Conservation (phyloP, 257 asterid species). For the Solanum habrochaites region DNA sequence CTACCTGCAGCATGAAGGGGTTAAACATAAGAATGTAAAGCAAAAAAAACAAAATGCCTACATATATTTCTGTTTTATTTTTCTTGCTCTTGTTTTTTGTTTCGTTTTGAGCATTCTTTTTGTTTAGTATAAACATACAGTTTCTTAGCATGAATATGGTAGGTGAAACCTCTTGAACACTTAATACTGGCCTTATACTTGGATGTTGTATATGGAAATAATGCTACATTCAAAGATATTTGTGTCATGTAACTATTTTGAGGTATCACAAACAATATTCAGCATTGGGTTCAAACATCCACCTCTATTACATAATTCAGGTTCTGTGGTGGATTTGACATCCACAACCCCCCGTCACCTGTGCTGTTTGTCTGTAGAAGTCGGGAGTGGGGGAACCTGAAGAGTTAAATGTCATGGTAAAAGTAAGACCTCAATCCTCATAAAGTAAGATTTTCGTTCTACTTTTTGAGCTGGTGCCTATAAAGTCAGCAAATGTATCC, state of each 20-base stretch:
- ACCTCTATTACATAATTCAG: neutral
- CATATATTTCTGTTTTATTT: neutral
- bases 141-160: neutral
- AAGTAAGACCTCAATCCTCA: neutral
- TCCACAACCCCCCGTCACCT: neutral
- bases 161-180: neutral
- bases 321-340: neutral
- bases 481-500: neutral
- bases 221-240: neutral
- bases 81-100: neutral
- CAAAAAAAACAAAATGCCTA: neutral
- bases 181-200: neutral
- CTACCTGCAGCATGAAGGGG: slow-evolving; percentile 78
- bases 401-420: neutral
- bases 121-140: slow-evolving; percentile 1
- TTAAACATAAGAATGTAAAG: slow-evolving; percentile 36
- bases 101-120: neutral
- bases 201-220: neutral
- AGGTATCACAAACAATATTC: neutral
- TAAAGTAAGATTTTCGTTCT: neutral
- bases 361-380: neutral
- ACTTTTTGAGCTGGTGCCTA: neutral
- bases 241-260: neutral
- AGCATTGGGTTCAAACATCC: neutral
- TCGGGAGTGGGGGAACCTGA: neutral